These are phyloP conservation scores for Persicaria tinctoria DNA, from an alignment of 148 eudicot genomes.

Conservation along the genomic window DNA sequence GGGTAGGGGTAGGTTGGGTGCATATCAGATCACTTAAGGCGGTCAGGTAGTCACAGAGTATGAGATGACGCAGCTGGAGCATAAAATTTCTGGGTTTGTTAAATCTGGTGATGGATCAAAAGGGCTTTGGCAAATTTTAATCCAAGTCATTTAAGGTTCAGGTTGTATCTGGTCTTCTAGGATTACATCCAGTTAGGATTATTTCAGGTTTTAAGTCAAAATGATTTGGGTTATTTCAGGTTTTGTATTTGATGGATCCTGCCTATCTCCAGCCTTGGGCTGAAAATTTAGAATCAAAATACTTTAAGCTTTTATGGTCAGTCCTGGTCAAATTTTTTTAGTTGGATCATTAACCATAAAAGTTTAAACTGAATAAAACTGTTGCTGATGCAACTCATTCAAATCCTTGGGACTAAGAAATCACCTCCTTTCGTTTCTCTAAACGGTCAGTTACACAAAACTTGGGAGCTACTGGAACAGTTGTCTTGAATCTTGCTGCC, in stretches of 20 bases:
- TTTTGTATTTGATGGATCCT: neutral
- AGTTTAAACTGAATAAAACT: neutral
- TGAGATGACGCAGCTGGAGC: neutral
- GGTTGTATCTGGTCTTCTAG: neutral
- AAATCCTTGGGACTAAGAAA: neutral
- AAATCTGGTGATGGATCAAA: neutral
- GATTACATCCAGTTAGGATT: neutral
- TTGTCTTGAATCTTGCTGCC: constrained; percentile 51
- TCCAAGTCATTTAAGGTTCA: neutral
- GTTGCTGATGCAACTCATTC: neutral
- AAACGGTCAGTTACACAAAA: constrained; percentile 49
- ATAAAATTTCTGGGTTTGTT: neutral
- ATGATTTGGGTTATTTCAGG: neutral
- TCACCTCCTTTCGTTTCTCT: constrained; percentile 79
- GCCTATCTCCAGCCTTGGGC: neutral
- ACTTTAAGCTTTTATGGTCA: neutral
- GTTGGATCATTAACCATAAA: neutral
- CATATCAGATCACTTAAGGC: neutral
- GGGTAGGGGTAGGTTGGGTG: neutral
- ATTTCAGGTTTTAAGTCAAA: neutral
- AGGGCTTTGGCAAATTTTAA: neutral
- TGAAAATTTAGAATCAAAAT: neutral
- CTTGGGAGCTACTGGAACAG: constrained; percentile 75
- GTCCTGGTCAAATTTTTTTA: neutral
- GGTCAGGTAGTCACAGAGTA: neutral